Base-by-base conservation (phyloP, 2,329 filamentous ascomycete species). In the Nemania diffusa region DNA sequence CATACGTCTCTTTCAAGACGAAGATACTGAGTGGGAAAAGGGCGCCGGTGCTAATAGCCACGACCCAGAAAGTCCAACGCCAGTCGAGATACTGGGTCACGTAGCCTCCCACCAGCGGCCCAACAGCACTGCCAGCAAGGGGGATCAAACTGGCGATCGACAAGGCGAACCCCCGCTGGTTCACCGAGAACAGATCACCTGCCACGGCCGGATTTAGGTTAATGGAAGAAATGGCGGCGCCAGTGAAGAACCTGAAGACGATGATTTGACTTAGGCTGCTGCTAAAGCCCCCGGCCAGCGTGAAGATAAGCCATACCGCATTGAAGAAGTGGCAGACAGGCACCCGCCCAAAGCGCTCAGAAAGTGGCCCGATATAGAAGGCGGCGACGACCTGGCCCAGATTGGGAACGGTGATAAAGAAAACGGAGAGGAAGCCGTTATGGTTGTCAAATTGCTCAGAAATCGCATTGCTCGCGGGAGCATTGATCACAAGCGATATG, bases 261-360 rank as follows among this genome's bases (percentile, higher is more conserved):
- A 50, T 27, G 46, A 50, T 50, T 27, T 27, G 24, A 17, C 46
- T 50, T 26, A 27, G 4, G 24, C 46, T 50, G 46, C 22, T 50
- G 46, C 46, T 50, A 50, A 50, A 50, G 4, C 46, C 46, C 22
- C 46, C 46, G 46, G 46, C 46, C 24, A 50, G 46, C 13, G 46
- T 50, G 24, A 50, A 50, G 13, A 50, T 27, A 27, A 50, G 46
- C 22, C 24, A 50, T 15, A 50, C 13, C 1, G 24, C 13, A 27
- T 50, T 50, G 17, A 50, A 50, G 46, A 27, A 26, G 13, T 50
- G 46, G 13, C 22, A 50, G 24, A 50, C 24, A 2, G 22, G 46
- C 13, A 50, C 46, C 5, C 46, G 22, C 11, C 46, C 46, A 27
- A 27, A 50, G 9, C 46, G 24, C 20, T 50, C 46, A 5, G 46